Evolutionary conservation across 1,139 yeast genomes (phyloP).

Genomic region (Nematodospora anomalae): DNA sequence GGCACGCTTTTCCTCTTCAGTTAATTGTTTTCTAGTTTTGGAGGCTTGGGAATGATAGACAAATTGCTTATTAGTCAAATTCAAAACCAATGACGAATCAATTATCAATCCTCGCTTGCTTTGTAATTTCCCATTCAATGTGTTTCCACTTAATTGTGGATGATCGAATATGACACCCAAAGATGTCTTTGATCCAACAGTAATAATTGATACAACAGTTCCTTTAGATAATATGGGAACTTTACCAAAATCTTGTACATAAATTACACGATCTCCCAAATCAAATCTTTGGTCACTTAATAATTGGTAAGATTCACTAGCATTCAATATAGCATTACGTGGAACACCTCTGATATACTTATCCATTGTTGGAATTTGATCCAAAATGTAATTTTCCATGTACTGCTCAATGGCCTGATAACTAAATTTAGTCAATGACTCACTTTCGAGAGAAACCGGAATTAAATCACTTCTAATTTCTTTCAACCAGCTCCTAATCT

Average conservation of each 20-base stretch:
- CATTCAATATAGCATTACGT: constrained; percentile 76
- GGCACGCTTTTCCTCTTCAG: constrained; percentile 24
- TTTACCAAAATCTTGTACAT: constrained; percentile 84
- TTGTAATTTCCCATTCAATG: constrained; percentile 71
- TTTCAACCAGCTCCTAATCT: constrained; percentile 59
- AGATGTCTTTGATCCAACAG: constrained; percentile 56
- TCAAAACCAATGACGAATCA: constrained; percentile 80
- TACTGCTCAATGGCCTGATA: constrained; percentile 67
- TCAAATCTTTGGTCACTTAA: constrained; percentile 75
- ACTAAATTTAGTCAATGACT: constrained; percentile 68
- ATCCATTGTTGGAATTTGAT: constrained; percentile 42
- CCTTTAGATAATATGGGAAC: constrained; percentile 89
- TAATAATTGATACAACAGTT: constrained; percentile 80
- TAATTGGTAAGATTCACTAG: constrained; percentile 69
- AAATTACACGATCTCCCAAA: constrained; percentile 87
- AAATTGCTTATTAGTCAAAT: constrained; percentile 71
- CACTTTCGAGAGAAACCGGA: constrained; percentile 74
- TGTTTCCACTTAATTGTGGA: constrained; percentile 80
- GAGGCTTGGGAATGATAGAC: constrained; percentile 75
- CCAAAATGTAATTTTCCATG: constrained; percentile 49
- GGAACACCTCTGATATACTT: constrained; percentile 82
- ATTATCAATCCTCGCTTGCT: constrained; percentile 83
- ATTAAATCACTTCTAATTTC: constrained; percentile 55
- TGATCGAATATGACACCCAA: constrained; percentile 81
- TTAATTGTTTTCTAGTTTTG: constrained; percentile 36